Base-by-base conservation (phyloP, 129 eudicot species). In the Glebionis coronaria region DNA sequence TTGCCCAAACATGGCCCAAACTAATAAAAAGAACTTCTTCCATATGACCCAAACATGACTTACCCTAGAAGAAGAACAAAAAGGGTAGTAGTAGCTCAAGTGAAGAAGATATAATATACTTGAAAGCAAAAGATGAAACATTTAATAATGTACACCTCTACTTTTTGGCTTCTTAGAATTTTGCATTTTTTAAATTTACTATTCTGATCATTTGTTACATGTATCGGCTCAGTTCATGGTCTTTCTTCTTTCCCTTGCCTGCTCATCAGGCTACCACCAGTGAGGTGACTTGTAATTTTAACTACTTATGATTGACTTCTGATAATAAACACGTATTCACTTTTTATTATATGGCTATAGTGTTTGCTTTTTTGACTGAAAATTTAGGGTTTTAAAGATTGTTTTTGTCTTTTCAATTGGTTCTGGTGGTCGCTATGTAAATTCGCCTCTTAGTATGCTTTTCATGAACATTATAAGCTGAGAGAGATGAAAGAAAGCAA, bases 211-310 rank as follows among this genome's bases (percentile, higher is more conserved):
- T 64, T 44, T 74, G 9, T 40, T 25, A 25, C 47, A 44, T 78
- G 69, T 44, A 66, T 67, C 90, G 86, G 97, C 86, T 83, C n/a
- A 78, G 95, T 75, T 81, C 80, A 27, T 90, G 95, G 97, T 90
- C 86, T 67, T 84, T 84, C 82, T 78, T 28, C 68, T 90, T 87
- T 53, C 90, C 82, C 44, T 67, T 90, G 75, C 82, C 69, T 64
- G 56, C 72, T 9, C 92, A 82, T 62, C 90, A 76, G 76, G 88
- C 82, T 68, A 71, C 80, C 46, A 47, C 84, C 74, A 81, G 79
- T n/a, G 95, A 84, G 95, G 97, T 58, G 78, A 78, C 85, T 78
- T 23, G 0, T 18, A 38, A 5, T 55, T 27, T 23, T 44, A 1
- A 44, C 14, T 21, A 46, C 38, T 66, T 16, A 69, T 69, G 29